Evolutionary conservation across 257 asterid genomes (phyloP).

Genomic region (Scutellaria galericulata): DNA sequence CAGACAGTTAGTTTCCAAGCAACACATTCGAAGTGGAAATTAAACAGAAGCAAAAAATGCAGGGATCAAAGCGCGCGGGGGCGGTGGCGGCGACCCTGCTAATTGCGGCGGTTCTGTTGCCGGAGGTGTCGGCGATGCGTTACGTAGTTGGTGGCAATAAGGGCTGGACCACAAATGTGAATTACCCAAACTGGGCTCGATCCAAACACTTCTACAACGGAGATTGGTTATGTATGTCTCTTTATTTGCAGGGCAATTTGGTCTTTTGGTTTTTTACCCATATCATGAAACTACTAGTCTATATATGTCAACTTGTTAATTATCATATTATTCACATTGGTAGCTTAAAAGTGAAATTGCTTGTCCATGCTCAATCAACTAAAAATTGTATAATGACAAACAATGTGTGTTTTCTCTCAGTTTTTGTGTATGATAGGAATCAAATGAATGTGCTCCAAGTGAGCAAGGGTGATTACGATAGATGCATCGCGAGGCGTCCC

Average conservation of each 20-base stretch:
- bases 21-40: background rate
- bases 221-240: conserved; percentile 69
- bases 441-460: conserved; percentile 75
- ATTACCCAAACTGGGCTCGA: conserved; percentile 63
- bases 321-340: too few species aligned
- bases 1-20: background rate
- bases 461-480: conserved; percentile 62
- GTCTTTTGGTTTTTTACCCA: too few species aligned
- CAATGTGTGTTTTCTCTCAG: conserved; percentile 39
- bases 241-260: too few species aligned
- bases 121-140: conserved; percentile 59
- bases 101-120: conserved; percentile 34
- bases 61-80: conserved; percentile 36
- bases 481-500: conserved; percentile 62
- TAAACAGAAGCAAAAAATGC: conserved; percentile 28
- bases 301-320: too few species aligned
- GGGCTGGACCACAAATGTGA: conserved; percentile 57
- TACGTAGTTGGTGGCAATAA: conserved; percentile 49
- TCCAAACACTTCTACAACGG: conserved; percentile 58
- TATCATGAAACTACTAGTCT: too few species aligned
- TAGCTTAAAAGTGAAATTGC: too few species aligned
- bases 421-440: conserved; percentile 71
- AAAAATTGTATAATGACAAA: too few species aligned
- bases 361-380: too few species aligned
- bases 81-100: conserved; percentile 35